Evolutionary conservation across 2,329 filamentous ascomycete genomes (phyloP), one percentile per base, ranked within the genome.

Genomic region (Calonectria hawksworthii): DNA sequence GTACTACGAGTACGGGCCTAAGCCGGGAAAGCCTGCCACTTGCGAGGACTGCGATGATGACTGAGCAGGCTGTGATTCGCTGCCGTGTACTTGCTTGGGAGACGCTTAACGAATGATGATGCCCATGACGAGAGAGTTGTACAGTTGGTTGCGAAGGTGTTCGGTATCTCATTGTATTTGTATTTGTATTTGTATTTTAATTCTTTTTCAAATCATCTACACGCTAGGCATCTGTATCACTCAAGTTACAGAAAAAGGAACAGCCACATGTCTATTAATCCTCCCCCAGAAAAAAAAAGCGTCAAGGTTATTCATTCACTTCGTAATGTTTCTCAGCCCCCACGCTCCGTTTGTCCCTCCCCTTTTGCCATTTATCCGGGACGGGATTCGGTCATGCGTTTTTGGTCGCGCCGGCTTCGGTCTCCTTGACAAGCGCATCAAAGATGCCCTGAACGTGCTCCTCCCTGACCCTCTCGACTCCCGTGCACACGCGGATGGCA

Each of bases 401-500:
- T 44, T 73, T 73, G 11, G 64, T 72, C 59, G 80, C 72, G 44
- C 78, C 68, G 18, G 91, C 86, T 81, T 89, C 89, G 0, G 93
- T 90, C 21, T 88, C 88, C 76, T 89, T 85, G 2, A 96, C 92
- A 47, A 98, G 83, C 70, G 95, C 90, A 18, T 94, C 91, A 87
- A 98, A 98, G 0, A 96, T 92, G 75, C 89, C 89, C 75, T 92
- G 88, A 5, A 98, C 86, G 83, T 95, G 94, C 85, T 95, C 93
- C 83, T 96, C 93, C 0, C 93, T 92, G 51, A 91, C 87, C 30
- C 90, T 87, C 79, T 94, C 94, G n/a, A 82, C 84, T 0, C 91
- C 93, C 72, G 94, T 95, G 28, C 96, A 93, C 47, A 98, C 92
- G 0, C 96, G 89, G 75, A 99, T 98, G 2, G 94, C 93, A 84